Evolutionary conservation across 2,329 filamentous ascomycete species (phyloP).

Genomic region (Aspergillus versicolor): DNA sequence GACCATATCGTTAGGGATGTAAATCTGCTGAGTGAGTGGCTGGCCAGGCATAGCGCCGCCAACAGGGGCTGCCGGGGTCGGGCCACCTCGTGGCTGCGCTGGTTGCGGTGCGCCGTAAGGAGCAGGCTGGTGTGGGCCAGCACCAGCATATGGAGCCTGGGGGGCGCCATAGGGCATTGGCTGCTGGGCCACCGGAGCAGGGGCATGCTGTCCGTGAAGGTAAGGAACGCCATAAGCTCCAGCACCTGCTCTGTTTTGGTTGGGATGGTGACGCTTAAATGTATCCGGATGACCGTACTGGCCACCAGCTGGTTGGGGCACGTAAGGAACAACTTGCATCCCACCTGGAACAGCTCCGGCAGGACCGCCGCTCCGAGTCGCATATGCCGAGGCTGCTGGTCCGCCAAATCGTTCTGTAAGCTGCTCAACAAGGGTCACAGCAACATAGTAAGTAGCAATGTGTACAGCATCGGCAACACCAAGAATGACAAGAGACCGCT

Average conservation of each 20-base stretch:
- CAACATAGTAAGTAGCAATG: slow-evolving; percentile 98
- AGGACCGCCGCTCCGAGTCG: slow-evolving; percentile 88
- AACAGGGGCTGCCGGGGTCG: slow-evolving; percentile 65
- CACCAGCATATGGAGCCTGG: slow-evolving; percentile 72
- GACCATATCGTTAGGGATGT: slow-evolving; percentile 99
- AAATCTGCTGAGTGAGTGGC: slow-evolving; percentile 95
- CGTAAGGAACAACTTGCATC: slow-evolving; percentile 99
- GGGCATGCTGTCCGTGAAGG: slow-evolving; percentile 64
- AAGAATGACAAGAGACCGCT: slow-evolving; percentile 96
- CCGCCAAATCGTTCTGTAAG: slow-evolving; percentile 95
- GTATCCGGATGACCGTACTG: slow-evolving; percentile 90
- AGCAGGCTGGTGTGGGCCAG: slow-evolving; percentile 74
- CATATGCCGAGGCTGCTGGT: slow-evolving; percentile 94
- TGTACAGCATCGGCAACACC: slow-evolving; percentile 97
- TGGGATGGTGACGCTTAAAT: slow-evolving; percentile 71
- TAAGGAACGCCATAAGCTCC: slow-evolving; percentile 70
- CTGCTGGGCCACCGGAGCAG: slow-evolving; percentile 56
- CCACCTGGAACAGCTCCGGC: slow-evolving; percentile 92
- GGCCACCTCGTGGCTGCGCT: slow-evolving; percentile 62
- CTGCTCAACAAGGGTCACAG: slow-evolving; percentile 96
- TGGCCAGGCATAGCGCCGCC: slow-evolving; percentile 73
- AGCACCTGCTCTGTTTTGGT: slow-evolving; percentile 72
- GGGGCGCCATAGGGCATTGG: slow-evolving; percentile 80
- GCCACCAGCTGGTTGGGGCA: slow-evolving; percentile 86
- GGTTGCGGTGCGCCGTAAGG: slow-evolving; percentile 64